Evolutionary conservation across 2,329 filamentous ascomycete species (phyloP).

Genomic region (Boeremia lycopersici): DNA sequence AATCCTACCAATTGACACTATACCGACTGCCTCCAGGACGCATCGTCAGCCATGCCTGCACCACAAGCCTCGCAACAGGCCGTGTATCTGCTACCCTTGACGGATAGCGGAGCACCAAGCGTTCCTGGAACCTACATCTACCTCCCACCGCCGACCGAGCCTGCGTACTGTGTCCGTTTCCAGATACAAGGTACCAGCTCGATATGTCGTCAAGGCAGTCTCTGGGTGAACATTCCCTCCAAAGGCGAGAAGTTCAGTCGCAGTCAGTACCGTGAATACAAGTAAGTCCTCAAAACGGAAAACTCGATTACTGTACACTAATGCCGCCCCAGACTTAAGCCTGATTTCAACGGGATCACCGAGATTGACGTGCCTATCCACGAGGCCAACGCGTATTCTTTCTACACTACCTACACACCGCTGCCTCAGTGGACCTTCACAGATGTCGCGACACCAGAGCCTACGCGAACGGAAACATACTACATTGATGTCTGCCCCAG

Average conservation of each 20-base stretch:
- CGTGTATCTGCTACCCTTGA: constrained; percentile 87
- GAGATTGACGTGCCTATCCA: constrained; percentile 88
- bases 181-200: constrained; percentile 93
- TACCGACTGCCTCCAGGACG: background rate
- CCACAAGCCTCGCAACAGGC: constrained; percentile 28
- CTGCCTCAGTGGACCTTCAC: constrained; percentile 77
- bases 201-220: constrained; percentile 89
- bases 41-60: constrained; percentile 31
- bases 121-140: constrained; percentile 91
- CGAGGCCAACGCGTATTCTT: constrained; percentile 85
- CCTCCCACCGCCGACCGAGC: constrained; percentile 77
- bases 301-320: constrained; percentile 10
- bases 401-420: constrained; percentile 90
- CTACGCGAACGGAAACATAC: constrained; percentile 75
- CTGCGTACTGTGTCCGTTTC: constrained; percentile 79
- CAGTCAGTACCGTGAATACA: constrained; percentile 82
- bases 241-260: constrained; percentile 77
- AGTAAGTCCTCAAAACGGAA: constrained; percentile 62
- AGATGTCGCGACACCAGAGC: constrained; percentile 56
- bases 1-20: background rate
- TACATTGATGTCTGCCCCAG: constrained; percentile 93
- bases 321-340: constrained; percentile 69
- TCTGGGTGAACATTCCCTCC: constrained; percentile 95
- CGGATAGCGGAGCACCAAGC: constrained; percentile 90
- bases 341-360: constrained; percentile 90